phyloP scores from a whole-genome alignment of 345 rosid species.

The Syzygium aromaticum region DNA sequence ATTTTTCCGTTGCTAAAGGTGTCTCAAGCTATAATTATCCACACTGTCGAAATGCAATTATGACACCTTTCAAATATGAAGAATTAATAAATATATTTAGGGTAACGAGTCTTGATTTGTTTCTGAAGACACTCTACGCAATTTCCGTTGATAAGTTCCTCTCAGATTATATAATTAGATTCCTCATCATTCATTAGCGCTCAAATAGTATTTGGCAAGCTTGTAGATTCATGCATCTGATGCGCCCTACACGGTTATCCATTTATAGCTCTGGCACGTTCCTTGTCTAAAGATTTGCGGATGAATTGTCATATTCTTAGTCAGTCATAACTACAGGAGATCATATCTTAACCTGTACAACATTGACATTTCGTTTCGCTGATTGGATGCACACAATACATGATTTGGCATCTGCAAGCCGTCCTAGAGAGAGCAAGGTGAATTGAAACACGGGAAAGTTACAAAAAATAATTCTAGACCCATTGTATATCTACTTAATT shows the following conservation, averaged over 20 bases:
- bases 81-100: not conserved
- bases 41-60: not conserved
- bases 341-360: not conserved
- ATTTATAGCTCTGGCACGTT: not conserved
- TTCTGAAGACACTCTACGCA: not conserved
- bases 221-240: not conserved
- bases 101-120: not conserved
- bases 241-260: not conserved
- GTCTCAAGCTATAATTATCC: not conserved
- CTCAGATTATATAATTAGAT: not conserved
- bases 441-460: not conserved
- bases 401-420: not conserved
- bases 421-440: not conserved
- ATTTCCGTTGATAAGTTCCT: not conserved
- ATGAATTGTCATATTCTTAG: not conserved
- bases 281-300: not conserved
- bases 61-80: not conserved
- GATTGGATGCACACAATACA: not conserved
- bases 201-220: not conserved
- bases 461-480: not conserved
- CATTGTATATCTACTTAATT: not conserved
- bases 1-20: not conserved
- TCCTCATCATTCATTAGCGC: not conserved
- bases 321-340: not conserved
- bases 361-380: not conserved